Base-by-base conservation (phyloP, 202 grass and related monocot species). In the Carex sylvatica region DNA sequence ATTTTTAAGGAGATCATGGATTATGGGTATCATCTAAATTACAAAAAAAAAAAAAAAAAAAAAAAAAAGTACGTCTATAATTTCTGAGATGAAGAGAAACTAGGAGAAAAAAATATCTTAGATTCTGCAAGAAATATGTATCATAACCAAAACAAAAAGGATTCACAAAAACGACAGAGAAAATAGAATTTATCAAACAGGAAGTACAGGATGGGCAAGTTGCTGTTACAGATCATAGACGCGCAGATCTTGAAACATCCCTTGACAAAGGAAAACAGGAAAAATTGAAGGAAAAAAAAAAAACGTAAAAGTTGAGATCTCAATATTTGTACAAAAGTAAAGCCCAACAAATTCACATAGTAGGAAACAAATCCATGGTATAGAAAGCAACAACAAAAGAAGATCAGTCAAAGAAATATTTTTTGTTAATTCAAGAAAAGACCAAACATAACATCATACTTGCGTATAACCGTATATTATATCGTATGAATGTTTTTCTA, bases 401-500 rank as follows among this genome's bases (percentile, higher is more conserved):
- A 26, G 15, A 65, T 18, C 22, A 49, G 3, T 33, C 10, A 11
- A 54, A n/a, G 31, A 81, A 55, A 38, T 68, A 3, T 16, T 35
- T 5, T 61, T 35, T 28, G 42, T 20, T 54, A 13, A 55, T 75
- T 16, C 0, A 30, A 76, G 33, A 54, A 30, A 53, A 31, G 13
- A 56, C 6, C 51, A 82, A 68, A 82, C 47, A 79, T 49, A 55
- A 46, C 8, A 69, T 55, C 4, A 69, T 54, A 33, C 69, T 55
- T 69, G 65, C 23, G 19, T 80, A 20, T 14, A 13, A 72, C 46
- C 46, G 46, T 46, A 60, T 79, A 40, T 60, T 78, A 38, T 36
- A 85, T 33, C 24, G 58, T 75, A 47, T 56, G 40, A 42, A 66
- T 14, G 0, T 3, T 24, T 47, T 65, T 78, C 6, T 86, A 86